Evolutionary conservation across 2,329 filamentous ascomycete genomes (phyloP), one percentile per base, ranked within the genome.

Genomic region (Botryosphaeria dothidea): DNA sequence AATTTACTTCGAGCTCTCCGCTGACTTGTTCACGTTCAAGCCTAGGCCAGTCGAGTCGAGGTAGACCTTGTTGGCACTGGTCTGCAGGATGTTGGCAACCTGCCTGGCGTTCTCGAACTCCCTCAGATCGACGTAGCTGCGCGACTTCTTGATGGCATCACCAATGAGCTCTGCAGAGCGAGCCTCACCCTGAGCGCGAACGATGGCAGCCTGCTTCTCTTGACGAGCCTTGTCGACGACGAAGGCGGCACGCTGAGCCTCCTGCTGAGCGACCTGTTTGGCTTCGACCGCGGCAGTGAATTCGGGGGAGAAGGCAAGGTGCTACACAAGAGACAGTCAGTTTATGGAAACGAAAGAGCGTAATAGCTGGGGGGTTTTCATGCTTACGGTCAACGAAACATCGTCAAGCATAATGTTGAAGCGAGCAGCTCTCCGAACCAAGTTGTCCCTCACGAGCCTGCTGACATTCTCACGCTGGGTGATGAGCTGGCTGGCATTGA

Each of bases 141-240:
- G 91, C 84, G 87, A 96, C 90, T 98, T 99, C 92, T 98, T 99
- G 88, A 99, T 96, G 67, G 95, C 95, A 62, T 99, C 95, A 80
- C 95, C 95, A 74, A 99, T 97, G 69, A 99, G 89, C 82, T 99
- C 93, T 52, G 95, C 95, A 43, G 95, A 98, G 70, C 95, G 92
- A 57, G 95, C 95, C 83, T 99, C 95, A 92, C 95, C 95, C 88
- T 98, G 95, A 3, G 95, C 95, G 82, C 93, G 92, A 76, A 99
- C 95, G 64, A 99, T 93, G 84, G 93, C 97, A 73, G 95, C 95
- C 83, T 99, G 95, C 86, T 99, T 99, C 86, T 99, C 95, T 82
- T 99, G 95, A 71, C 95, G 90, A 62, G 95, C 95, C 84, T 98
- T 97, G 88, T 99, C 95, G 70, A 99, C 95, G 61, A 99, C 86